Conservation (phyloP, 139 green algal genomes). For the Tetraselmis striata region DNA sequence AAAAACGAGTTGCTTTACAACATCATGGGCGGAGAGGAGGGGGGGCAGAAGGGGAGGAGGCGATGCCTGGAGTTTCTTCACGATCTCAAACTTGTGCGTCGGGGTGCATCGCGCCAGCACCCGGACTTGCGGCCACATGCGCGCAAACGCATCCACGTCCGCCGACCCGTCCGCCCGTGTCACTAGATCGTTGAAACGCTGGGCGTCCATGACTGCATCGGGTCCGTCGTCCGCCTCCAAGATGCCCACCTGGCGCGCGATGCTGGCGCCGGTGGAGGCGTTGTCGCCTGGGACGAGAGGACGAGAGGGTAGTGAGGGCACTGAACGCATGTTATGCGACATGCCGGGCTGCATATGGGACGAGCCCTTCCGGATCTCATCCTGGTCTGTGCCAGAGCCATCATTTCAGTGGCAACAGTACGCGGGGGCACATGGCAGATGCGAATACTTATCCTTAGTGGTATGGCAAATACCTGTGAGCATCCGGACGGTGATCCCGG, state of each 20-base stretch:
- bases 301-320: neutral
- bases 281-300: conserved; percentile 70
- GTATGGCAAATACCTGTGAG: too few relatives aligned
- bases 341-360: too few relatives aligned
- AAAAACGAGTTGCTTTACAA: too few relatives aligned
- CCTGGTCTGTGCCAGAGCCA: too few relatives aligned
- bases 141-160: conserved; percentile 44
- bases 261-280: conserved; percentile 69
- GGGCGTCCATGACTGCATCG: conserved; percentile 52
- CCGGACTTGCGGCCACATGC: conserved; percentile 62
- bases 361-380: conserved; percentile 45
- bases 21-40: too few relatives aligned
- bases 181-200: conserved; percentile 50
- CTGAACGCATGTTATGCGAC: too few relatives aligned
- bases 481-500: conserved; percentile 92
- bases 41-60: too few relatives aligned
- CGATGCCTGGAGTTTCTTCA: conserved; percentile 29
- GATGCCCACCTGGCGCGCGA: conserved; percentile 81
- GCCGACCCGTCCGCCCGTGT: conserved; percentile 46
- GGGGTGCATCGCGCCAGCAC: conserved; percentile 88
- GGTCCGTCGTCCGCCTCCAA: conserved; percentile 31
- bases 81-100: conserved; percentile 85
- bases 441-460: neutral
- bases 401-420: conserved; percentile 18
- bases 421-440: conserved; percentile 43